These are phyloP conservation scores for Trametes coccinea DNA, from an alignment of 768 basidiomycete genomes.

Conservation along the genomic window DNA sequence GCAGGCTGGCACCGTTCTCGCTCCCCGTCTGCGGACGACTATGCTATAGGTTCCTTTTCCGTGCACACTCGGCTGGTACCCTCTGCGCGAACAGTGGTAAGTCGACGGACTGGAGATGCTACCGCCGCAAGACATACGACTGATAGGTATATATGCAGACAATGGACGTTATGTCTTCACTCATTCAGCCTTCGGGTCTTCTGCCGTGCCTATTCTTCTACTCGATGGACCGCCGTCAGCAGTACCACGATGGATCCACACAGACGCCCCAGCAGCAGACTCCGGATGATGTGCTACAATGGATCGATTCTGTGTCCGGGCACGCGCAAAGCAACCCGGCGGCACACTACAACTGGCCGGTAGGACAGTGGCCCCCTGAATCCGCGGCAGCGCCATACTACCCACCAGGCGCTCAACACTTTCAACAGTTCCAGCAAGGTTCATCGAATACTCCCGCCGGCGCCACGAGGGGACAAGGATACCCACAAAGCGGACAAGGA, in stretches of 20 bases:
- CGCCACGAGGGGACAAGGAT: no score
- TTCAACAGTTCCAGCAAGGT: constrained; percentile 7
- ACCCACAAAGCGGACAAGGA: no score
- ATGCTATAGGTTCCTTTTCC: neutral
- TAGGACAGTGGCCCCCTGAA: neutral
- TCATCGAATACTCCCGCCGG: neutral
- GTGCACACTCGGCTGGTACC: neutral
- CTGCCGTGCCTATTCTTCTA: neutral
- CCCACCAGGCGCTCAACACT: neutral
- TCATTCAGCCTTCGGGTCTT: neutral
- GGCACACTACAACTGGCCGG: neutral
- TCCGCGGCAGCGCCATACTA: neutral
- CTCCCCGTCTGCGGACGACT: neutral
- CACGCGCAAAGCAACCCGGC: neutral
- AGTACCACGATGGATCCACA: neutral
- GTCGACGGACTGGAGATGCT: neutral
- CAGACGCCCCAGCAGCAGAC: constrained; percentile 6
- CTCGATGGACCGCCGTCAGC: neutral
- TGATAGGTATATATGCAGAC: constrained; percentile 10
- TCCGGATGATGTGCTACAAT: constrained; percentile 3
- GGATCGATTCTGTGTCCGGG: constrained; percentile 9
- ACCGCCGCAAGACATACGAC: neutral
- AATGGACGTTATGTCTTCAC: neutral
- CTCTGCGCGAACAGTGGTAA: neutral
- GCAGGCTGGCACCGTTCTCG: neutral